These are phyloP conservation scores for Phaeosphaeria sp. DNA, from an alignment of 2,329 filamentous ascomycete species.

Conservation along the genomic window DNA sequence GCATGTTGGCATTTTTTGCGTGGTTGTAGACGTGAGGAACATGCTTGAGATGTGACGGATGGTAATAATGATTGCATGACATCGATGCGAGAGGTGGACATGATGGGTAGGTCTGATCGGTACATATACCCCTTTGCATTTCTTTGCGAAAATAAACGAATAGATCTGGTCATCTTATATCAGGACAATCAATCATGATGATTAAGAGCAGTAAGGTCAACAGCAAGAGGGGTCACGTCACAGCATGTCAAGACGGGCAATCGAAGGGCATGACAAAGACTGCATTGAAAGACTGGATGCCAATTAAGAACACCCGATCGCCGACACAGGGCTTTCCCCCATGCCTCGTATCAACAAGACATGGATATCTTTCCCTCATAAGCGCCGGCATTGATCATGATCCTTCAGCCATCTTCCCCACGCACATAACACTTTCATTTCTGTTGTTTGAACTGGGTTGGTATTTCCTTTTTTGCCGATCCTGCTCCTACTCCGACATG, in stretches of 20 bases:
- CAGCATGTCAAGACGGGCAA: background rate
- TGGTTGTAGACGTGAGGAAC: conserved; percentile 22
- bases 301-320: conserved; percentile 84
- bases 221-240: background rate
- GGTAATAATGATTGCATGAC: background rate
- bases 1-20: conserved; percentile 29
- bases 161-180: background rate
- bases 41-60: background rate
- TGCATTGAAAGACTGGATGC: conserved; percentile 65
- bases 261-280: conserved; percentile 11
- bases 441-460: conserved; percentile 12
- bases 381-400: conserved; percentile 67
- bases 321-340: conserved; percentile 99
- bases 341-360: conserved; percentile 42
- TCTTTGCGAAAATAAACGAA: background rate
- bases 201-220: too few relatives aligned
- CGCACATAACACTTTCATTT: conserved; percentile 15
- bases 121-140: conserved; percentile 18
- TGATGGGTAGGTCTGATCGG: conserved; percentile 9
- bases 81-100: background rate
- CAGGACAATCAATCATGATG: background rate
- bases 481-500: conserved; percentile 42
- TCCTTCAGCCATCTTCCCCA: conserved; percentile 24
- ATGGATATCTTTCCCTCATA: conserved; percentile 99
- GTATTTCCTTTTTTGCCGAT: conserved; percentile 34